Percentiles rank a stretch among this genome's conserved stretches.
phyloP scores from a whole-genome alignment of 73 alveolate species.

The Diophrys sp. region DNA sequence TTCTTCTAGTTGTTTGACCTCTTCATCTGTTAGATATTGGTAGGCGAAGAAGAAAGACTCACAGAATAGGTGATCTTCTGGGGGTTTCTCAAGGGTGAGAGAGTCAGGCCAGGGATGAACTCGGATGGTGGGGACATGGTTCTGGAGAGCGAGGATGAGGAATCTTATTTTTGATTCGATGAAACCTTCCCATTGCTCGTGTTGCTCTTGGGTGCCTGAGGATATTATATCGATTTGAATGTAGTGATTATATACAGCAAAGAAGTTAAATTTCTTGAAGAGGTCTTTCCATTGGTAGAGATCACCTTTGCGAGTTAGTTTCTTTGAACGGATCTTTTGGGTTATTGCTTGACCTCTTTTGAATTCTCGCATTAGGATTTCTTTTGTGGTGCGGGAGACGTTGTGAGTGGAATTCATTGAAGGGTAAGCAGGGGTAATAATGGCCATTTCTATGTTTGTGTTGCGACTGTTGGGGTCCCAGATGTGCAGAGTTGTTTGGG shows the following conservation, averaged over 20 bases:
- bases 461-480: constrained; percentile 57
- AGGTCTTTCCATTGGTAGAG: constrained; percentile 80
- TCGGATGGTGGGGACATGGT: constrained; percentile 18
- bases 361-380: constrained; percentile 80
- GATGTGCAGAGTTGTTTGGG: constrained; percentile 47
- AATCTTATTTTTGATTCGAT: constrained; percentile 48
- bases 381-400: constrained; percentile 78
- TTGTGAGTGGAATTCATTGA: constrained; percentile 87
- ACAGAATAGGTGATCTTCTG: constrained; percentile 3
- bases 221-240: constrained; percentile 81
- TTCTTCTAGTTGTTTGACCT: not conserved
- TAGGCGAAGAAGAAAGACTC: constrained; percentile 50
- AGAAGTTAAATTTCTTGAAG: constrained; percentile 80
- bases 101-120: constrained; percentile 43
- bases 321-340: constrained; percentile 61
- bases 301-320: constrained; percentile 29
- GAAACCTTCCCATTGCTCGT: constrained; percentile 62
- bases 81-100: not conserved
- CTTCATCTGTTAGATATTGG: constrained; percentile 13
- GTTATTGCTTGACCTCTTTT: constrained; percentile 68
- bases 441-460: constrained; percentile 78
- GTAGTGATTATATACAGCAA: constrained; percentile 70
- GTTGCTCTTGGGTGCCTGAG: constrained; percentile 38
- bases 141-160: constrained; percentile 26
- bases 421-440: constrained; percentile 97